phyloP scores from a whole-genome alignment of 352 stramenopile species.

The Globisporangium cylindrosporum region DNA sequence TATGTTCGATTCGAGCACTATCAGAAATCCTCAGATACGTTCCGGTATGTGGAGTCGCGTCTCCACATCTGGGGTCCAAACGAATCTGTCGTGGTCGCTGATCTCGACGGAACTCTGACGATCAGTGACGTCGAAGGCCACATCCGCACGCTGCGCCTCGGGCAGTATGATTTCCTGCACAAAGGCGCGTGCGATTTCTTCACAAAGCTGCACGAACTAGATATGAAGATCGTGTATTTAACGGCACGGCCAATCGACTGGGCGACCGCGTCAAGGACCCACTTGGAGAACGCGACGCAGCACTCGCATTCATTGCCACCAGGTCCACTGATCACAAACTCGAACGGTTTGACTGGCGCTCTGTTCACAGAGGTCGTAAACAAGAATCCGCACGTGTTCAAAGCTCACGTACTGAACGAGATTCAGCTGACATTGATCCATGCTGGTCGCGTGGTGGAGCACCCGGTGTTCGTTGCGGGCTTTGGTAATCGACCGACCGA shows the following conservation, averaged over 20 bases:
- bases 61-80: constrained; percentile 78
- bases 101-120: constrained; percentile 81
- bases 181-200: constrained; percentile 77
- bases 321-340: constrained; percentile 80
- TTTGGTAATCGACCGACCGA: constrained; percentile 86
- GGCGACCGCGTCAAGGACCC: constrained; percentile 62
- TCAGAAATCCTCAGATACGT: constrained; percentile 61
- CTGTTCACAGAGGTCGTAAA: constrained; percentile 85
- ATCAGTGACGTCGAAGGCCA: constrained; percentile 85
- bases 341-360: constrained; percentile 69
- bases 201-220: constrained; percentile 70
- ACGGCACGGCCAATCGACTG: constrained; percentile 80
- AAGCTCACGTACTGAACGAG: constrained; percentile 78
- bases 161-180: constrained; percentile 84
- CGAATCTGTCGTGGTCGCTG: constrained; percentile 75
- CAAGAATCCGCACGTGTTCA: constrained; percentile 84
- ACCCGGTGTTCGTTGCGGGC: constrained; percentile 81
- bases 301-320: constrained; percentile 51
- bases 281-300: constrained; percentile 76
- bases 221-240: constrained; percentile 77
- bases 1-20: constrained; percentile 79
- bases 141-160: constrained; percentile 78
- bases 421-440: constrained; percentile 81
- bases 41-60: constrained; percentile 70
- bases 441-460: constrained; percentile 60